These are phyloP conservation scores for Mentha longifolia DNA, from an alignment of 257 asterid genomes.

Conservation along the genomic window DNA sequence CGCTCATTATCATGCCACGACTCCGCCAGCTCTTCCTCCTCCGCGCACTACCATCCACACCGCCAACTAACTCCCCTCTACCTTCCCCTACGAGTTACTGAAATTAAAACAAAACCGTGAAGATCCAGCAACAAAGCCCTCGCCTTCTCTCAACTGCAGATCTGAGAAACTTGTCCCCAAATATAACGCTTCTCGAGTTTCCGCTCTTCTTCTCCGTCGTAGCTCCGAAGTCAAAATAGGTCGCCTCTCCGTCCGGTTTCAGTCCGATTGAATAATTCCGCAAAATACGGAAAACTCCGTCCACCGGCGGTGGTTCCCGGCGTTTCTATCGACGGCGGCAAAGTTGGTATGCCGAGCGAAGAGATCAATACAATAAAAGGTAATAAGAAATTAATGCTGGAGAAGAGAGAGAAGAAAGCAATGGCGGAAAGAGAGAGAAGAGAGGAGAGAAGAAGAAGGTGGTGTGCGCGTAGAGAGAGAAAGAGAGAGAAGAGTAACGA, in stretches of 20 bases:
- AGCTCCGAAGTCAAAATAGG: slow-evolving; percentile 37
- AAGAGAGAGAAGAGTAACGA: slow-evolving; percentile 29
- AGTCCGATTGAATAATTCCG: slow-evolving; percentile 30
- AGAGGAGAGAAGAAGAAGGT: slow-evolving; percentile 18
- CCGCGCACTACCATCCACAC: slow-evolving; percentile 74
- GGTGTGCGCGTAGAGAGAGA: slow-evolving; percentile 33
- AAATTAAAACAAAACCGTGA: slow-evolving; percentile 22
- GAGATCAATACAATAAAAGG: not conserved
- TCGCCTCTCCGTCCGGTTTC: slow-evolving; percentile 32
- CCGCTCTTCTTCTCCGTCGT: slow-evolving; percentile 13
- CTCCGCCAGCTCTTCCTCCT: slow-evolving; percentile 50
- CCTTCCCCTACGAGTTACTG: slow-evolving; percentile 37
- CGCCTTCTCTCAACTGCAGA: slow-evolving; percentile 34
- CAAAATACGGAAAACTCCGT: not conserved
- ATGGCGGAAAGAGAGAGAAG: slow-evolving; percentile 26
- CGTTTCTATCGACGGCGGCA: slow-evolving; percentile 14
- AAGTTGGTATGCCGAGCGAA: not conserved
- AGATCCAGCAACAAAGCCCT: slow-evolving; percentile 35
- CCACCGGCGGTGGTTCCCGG: slow-evolving; percentile 18
- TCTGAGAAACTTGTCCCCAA: slow-evolving; percentile 35
- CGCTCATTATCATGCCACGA: slow-evolving; percentile 83
- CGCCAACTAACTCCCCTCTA: slow-evolving; percentile 40
- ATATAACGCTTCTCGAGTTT: not conserved
- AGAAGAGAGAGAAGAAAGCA: slow-evolving; percentile 26
- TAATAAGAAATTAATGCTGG: slow-evolving; percentile 12